Conservation (phyloP, 2,329 filamentous ascomycete genomes). For the Neonectria sp. region DNA sequence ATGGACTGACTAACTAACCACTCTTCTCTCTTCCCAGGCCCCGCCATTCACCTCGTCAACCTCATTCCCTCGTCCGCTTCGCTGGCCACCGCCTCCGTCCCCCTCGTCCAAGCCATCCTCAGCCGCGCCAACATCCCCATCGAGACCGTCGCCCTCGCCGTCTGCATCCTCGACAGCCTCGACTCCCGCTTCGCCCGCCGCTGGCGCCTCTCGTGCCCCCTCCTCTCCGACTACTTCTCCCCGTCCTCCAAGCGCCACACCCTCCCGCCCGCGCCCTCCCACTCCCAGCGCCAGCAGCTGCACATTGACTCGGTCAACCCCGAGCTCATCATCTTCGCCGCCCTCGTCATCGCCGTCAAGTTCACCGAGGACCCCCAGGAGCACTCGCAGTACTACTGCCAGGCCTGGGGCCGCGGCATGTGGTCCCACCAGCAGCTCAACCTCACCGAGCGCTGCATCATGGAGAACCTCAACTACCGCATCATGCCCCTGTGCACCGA, state of each 20-base stretch:
- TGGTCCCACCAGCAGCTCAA: conserved; percentile 77
- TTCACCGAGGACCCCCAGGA: conserved; percentile 74
- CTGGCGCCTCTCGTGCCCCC: conserved; percentile 73
- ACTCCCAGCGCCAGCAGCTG: conserved; percentile 54
- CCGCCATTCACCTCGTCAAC: conserved; percentile 76
- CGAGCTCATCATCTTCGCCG: conserved; percentile 74
- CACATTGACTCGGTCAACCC: conserved; percentile 75
- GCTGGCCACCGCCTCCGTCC: conserved; percentile 69
- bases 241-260: conserved; percentile 63
- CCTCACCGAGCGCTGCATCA: conserved; percentile 74
- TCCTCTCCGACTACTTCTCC: conserved; percentile 52
- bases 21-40: conserved; percentile 62
- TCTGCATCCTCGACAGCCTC: conserved; percentile 77
- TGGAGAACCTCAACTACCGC: conserved; percentile 75
- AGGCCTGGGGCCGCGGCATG: conserved; percentile 66
- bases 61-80: conserved; percentile 76
- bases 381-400: conserved; percentile 67
- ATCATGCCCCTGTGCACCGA: conserved; percentile 73
- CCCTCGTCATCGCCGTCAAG: conserved; percentile 76
- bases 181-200: conserved; percentile 73
- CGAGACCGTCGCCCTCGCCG: conserved; percentile 75
- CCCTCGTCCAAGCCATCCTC: conserved; percentile 73
- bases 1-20: conserved; percentile 25
- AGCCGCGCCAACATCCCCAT: conserved; percentile 70
- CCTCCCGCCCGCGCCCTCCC: conserved; percentile 58